Evolutionary conservation across 2,329 filamentous ascomycete species (phyloP), one percentile per base, ranked within the genome.

Genomic region (Rutstroemia sydowiana): DNA sequence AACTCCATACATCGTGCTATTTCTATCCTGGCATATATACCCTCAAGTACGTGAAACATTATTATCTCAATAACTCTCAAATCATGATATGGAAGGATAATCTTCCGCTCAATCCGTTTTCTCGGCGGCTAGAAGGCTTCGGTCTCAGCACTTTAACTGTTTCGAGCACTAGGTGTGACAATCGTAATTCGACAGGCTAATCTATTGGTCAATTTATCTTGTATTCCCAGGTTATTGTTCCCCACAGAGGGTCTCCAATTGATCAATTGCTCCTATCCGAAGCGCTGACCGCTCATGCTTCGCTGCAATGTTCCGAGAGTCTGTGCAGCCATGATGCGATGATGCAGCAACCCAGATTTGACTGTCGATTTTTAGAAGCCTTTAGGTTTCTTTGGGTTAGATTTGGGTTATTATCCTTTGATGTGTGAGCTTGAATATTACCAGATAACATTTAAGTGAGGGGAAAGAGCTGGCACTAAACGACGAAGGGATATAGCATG

Each of bases 101-200:
- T 11, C 16, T 41, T 21, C n/a, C 37, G 37, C 37, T 41, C 37
- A 20, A 37, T 39, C 20, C 16, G n/a, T 45, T 55, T 56, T 56
- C 55, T 57, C 64, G 68, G 70, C 71, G 72, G 70, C 66, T 71
- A 70, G 65, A 65, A 73, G 70, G 71, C 70, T 71, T 65, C 64
- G 62, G 56, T 60, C 53, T 55, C 58, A 60, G 63, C 53, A 55
- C 30, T 44, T 44, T 44, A 44, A n/a, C 41, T 44, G 14, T 23
- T 28, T 44, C 23, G 26, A 44, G 41, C 41, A 44, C 16, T 44
- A 26, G 14, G 13, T 28, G 41, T 31, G 41, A 31, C 21, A 20
- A 44, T 44, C 41, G 41, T 14, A 44, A 44, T 44, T 44, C 28
- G 5, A 44, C 28, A 13, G 18, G 18, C 55, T 50, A 61, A 58